A percentile compares a stretch with the other conserved stretches of the same genome.
These are phyloP conservation scores for Gillenia trifoliata DNA, from an alignment of 306 rosid genomes.

Conservation along the genomic window DNA sequence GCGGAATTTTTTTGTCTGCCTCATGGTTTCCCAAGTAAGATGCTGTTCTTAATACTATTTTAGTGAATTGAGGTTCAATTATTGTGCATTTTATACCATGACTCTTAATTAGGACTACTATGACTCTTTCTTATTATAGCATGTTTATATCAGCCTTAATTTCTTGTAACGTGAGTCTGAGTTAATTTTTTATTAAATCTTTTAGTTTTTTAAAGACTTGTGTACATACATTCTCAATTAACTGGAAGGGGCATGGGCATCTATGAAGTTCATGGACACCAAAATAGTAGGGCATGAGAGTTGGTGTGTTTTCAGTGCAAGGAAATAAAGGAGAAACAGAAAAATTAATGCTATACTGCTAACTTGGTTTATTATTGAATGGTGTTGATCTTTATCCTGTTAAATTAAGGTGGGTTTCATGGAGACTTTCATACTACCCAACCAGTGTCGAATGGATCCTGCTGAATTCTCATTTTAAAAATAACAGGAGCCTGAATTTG, in stretches of 20 bases:
- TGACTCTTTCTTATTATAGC: background rate
- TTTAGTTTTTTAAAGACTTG: background rate
- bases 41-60: background rate
- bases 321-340: background rate
- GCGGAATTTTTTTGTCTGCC: constrained; percentile 83
- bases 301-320: background rate
- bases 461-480: background rate
- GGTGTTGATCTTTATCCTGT: background rate
- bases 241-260: background rate
- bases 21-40: constrained; percentile 86
- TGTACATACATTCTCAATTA: background rate
- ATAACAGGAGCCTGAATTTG: background rate
- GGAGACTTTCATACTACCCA: background rate
- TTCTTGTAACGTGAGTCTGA: background rate
- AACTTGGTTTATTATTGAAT: background rate
- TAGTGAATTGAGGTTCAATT: constrained; percentile 10
- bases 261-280: background rate
- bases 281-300: background rate
- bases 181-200: background rate
- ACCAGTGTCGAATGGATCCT: background rate
- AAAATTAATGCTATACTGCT: background rate
- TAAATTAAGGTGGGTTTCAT: background rate
- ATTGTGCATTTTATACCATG: background rate
- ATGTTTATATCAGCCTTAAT: background rate
- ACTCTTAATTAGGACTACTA: background rate